Conservation (phyloP, 2,329 filamentous ascomycete genomes). For the Colletotrichum sp. region DNA sequence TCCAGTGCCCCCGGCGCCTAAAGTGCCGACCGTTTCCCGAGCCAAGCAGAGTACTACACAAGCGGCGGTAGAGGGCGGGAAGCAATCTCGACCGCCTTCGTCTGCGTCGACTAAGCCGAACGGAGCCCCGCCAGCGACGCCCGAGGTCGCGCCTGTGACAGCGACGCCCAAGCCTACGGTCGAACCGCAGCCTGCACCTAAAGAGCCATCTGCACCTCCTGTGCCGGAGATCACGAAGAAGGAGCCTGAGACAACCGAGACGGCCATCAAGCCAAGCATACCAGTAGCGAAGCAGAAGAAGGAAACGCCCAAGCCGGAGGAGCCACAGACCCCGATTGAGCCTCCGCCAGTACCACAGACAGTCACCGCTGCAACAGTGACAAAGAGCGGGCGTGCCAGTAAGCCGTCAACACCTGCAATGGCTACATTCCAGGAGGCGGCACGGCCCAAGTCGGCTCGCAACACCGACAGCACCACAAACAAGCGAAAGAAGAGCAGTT, state of each 20-base stretch:
- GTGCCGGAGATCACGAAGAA: constrained; percentile 24
- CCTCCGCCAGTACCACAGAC: constrained; percentile 47
- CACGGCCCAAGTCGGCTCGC: constrained; percentile 59
- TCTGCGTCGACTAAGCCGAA: constrained; percentile 65
- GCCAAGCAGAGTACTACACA: constrained; percentile 78
- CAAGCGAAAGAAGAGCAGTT: constrained; percentile 64
- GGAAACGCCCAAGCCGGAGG: constrained; percentile 44
- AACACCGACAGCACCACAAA: constrained; percentile 50
- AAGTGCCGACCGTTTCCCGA: constrained; percentile 64
- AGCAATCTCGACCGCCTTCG: constrained; percentile 59
- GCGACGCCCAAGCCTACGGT: constrained; percentile 2
- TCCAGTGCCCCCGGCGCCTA: constrained; percentile 3
- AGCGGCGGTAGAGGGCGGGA: constrained; percentile 59
- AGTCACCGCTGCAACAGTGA: constrained; percentile 50
- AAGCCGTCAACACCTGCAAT: constrained; percentile 71
- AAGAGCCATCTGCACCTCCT: constrained; percentile 26
- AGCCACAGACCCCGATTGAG: constrained; percentile 34
- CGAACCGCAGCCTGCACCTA: constrained; percentile 24
- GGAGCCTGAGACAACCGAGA: constrained; percentile 27
- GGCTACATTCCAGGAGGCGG: constrained; percentile 62
- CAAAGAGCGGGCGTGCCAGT: constrained; percentile 70
- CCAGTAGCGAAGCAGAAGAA: constrained; percentile 43
- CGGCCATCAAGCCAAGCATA: constrained; percentile 26
- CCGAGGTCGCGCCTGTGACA: constrained; percentile 38
- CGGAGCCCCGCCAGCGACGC: constrained; percentile 45